Evolutionary conservation across 1,284 basidiomycete genomes (phyloP).

Genomic region (Papiliotrema terrestris): DNA sequence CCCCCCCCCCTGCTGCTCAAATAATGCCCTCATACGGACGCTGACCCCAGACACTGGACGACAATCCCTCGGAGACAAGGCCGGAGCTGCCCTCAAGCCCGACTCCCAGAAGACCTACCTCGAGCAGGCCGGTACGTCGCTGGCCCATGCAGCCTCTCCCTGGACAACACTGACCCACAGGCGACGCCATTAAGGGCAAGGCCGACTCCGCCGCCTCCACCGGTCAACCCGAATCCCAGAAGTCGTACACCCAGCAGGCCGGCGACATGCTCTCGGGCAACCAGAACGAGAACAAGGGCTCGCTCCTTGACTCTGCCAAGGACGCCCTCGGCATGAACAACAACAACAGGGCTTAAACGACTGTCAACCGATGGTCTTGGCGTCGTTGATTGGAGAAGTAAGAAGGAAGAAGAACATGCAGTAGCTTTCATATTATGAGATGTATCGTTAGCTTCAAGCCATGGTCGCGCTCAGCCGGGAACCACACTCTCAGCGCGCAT

Average conservation of each 20-base stretch:
- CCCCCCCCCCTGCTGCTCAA: no score
- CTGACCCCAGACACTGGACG: conserved; percentile 14
- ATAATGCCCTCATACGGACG: no score
- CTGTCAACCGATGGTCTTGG: no score
- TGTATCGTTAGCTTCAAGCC: neutral
- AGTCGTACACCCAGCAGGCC: conserved; percentile 26
- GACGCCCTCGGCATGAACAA: conserved; percentile 18
- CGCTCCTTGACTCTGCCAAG: conserved; percentile 25
- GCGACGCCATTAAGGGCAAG: neutral
- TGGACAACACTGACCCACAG: neutral
- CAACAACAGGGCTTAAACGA: neutral
- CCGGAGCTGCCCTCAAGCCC: conserved; percentile 38
- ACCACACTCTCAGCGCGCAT: no score
- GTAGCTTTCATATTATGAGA: neutral
- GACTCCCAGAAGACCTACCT: conserved; percentile 39
- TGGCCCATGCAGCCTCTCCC: neutral
- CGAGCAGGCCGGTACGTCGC: conserved; percentile 21
- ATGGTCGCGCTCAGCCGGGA: no score
- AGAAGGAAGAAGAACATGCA: no score
- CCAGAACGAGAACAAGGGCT: conserved; percentile 24
- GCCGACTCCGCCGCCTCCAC: conserved; percentile 29
- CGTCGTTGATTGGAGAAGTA: no score
- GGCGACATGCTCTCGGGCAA: conserved; percentile 28
- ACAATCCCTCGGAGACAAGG: conserved; percentile 34
- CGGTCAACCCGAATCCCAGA: conserved; percentile 34